A percentile compares a stretch with the other conserved stretches of the same genome.
Conservation (phyloP, 805 yeast genomes). For the Saccharomycopsis sp. region DNA sequence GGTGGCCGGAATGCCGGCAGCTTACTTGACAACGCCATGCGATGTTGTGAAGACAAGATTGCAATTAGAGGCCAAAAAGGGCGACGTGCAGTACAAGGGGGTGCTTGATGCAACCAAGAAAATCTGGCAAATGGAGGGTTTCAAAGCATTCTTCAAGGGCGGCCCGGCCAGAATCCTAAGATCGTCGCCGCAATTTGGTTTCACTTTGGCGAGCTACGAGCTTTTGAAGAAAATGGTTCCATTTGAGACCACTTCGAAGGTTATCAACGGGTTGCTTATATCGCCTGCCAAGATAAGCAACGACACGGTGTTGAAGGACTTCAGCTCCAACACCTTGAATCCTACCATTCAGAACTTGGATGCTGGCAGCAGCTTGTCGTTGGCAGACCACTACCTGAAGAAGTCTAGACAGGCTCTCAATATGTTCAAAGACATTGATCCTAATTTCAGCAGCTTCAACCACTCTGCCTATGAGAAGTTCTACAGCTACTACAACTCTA, state of each 20-base stretch:
- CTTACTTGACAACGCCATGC: conserved; percentile 91
- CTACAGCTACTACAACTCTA: conserved; percentile 23
- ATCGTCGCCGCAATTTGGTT: conserved; percentile 97
- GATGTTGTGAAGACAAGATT: conserved; percentile 95
- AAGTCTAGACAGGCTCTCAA: conserved; percentile 56
- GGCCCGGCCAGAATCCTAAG: conserved; percentile 91
- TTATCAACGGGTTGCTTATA: conserved; percentile 1
- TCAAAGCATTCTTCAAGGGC: conserved; percentile 87
- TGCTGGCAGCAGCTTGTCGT: conserved; percentile 30
- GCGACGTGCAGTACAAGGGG: conserved; percentile 72
- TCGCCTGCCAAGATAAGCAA: neutral
- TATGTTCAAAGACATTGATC: conserved; percentile 55
- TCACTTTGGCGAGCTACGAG: conserved; percentile 96
- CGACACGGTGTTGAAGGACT: conserved; percentile 4
- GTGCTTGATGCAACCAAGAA: conserved; percentile 69
- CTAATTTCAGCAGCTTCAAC: conserved; percentile 52
- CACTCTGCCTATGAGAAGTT: conserved; percentile 39
- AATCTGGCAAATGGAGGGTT: conserved; percentile 76
- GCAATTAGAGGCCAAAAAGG: conserved; percentile 72
- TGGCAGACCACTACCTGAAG: conserved; percentile 36
- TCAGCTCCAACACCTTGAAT: conserved; percentile 4
- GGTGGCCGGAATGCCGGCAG: conserved; percentile 96
- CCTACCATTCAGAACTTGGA: conserved; percentile 7
- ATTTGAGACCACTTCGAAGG: conserved; percentile 32
- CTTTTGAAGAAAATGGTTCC: conserved; percentile 77